These are phyloP conservation scores for Bruguiera gymnorhiza DNA, from an alignment of 345 rosid genomes.

Conservation along the genomic window DNA sequence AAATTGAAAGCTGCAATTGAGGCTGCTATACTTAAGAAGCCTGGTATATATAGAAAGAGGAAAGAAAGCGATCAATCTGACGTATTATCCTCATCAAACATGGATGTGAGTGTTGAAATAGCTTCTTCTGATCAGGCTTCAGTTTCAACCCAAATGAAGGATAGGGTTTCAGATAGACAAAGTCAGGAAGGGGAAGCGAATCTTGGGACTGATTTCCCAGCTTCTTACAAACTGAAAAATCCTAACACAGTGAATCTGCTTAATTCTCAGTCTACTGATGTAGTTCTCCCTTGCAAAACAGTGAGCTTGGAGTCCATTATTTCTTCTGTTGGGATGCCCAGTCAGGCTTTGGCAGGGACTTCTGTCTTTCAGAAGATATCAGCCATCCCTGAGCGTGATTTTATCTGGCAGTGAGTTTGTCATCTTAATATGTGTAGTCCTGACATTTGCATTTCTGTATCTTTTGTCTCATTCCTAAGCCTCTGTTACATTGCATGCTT, in stretches of 20 bases:
- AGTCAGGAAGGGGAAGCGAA: slow-evolving; percentile 41
- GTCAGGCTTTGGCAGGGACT: background rate
- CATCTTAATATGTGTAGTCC: background rate
- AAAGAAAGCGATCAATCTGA: slow-evolving; percentile 51
- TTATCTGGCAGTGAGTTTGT: slow-evolving; percentile 9
- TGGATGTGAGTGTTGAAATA: slow-evolving; percentile 40
- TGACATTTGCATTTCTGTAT: background rate
- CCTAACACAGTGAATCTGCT: slow-evolving; percentile 38
- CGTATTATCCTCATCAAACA: slow-evolving; percentile 36
- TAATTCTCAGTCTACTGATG: slow-evolving; percentile 32
- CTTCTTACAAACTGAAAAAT: slow-evolving; percentile 31
- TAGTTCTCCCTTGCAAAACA: slow-evolving; percentile 20
- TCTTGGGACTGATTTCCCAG: slow-evolving; percentile 10
- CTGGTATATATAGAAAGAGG: slow-evolving; percentile 61
- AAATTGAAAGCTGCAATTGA: slow-evolving; percentile 81
- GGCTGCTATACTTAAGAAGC: slow-evolving; percentile 73
- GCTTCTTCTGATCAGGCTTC: slow-evolving; percentile 45
- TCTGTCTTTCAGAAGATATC: background rate
- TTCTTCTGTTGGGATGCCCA: background rate
- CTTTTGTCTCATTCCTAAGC: too few species aligned
- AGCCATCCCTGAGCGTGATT: background rate
- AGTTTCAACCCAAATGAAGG: slow-evolving; percentile 23
- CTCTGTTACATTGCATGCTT: too few species aligned
- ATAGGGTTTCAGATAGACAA: slow-evolving; percentile 41
- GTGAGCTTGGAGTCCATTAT: background rate